Evolutionary conservation across 2,329 filamentous ascomycete genomes (phyloP), one percentile per base, ranked within the genome.

Genomic region (Teratosphaeria epicoccoides): DNA sequence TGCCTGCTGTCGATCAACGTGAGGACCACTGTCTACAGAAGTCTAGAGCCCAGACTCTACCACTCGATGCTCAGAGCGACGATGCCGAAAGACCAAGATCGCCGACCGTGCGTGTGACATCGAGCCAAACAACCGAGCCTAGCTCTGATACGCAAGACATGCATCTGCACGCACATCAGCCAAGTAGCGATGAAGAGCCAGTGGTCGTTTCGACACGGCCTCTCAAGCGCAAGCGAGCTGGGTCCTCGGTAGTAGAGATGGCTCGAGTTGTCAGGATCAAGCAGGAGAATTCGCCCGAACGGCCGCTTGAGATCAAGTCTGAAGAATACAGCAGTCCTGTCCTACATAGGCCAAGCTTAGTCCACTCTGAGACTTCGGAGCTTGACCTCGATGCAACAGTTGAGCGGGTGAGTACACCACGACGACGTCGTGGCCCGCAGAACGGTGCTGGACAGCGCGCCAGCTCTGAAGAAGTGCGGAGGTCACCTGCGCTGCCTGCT

Each of bases 51-150:
- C 33, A 40, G 6, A n/a, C 14, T 17, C 33, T 17, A 7, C 33
- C 33, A 20, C n/a, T 20, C 7, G 33, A 40, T 17, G 33, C 33
- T 7, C 2, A 7, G 4, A 22, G 20, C 5, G 33, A 40, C 20
- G 6, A 37, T 51, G 20, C 14, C 17, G 12, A 22, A 40, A 24
- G 26, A 29, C 4, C 46, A n/a, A 53, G 37, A 24, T 26, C 45
- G 14, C 49, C 25, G 25, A 49, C 7, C 4, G 17, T 47, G 26
- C 47, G 50, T 10, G 43, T 62, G 4, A 61, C 61, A 12, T 75
- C 72, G 1, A 74, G 71, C 51, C 72, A 75, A 55, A 73, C 70
- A 2, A 76, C 72, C 4, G 67, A 69, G 47, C 65, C 67, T 43
- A 68, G 71, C 48, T 55, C 47, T 9, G 48, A 55, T 24, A 26